These are phyloP conservation scores for Aspergillus fischeri DNA, from an alignment of 2,329 filamentous ascomycete genomes.

Conservation along the genomic window DNA sequence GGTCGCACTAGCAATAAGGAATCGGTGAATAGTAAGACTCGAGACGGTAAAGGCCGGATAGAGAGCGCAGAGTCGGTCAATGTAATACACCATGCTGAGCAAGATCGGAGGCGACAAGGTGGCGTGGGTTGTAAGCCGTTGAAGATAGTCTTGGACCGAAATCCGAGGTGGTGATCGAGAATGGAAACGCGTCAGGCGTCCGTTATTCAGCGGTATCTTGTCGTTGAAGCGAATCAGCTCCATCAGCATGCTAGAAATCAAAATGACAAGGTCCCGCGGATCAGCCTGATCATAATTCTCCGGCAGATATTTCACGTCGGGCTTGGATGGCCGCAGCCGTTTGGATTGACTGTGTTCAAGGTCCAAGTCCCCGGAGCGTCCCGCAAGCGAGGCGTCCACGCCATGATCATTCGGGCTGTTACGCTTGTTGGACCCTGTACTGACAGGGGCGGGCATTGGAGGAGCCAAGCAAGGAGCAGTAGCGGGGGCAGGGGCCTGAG, in stretches of 20 bases:
- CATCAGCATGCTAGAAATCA: conserved; percentile 93
- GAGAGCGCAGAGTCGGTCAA: conserved; percentile 85
- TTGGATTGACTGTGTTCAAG: conserved; percentile 40
- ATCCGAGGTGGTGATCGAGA: conserved; percentile 87
- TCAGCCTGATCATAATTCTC: conserved; percentile 75
- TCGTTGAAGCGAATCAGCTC: conserved; percentile 95
- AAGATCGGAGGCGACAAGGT: conserved; percentile 88
- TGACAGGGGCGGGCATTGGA: conserved; percentile 29
- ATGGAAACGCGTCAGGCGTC: conserved; percentile 88
- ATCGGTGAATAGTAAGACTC: conserved; percentile 92
- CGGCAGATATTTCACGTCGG: conserved; percentile 53
- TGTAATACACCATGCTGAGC: conserved; percentile 99
- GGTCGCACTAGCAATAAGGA: conserved; percentile 91
- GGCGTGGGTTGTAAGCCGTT: conserved; percentile 87
- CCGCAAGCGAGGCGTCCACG: conserved; percentile 20
- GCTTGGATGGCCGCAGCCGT: conserved; percentile 42
- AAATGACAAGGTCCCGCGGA: conserved; percentile 78
- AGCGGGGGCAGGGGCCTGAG: conserved; percentile 10
- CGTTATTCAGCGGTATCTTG: conserved; percentile 74
- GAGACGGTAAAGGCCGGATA: conserved; percentile 96
- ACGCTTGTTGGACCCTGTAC: conserved; percentile 31
- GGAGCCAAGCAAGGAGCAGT: conserved; percentile 14
- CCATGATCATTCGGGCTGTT: conserved; percentile 27
- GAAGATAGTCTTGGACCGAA: conserved; percentile 88
- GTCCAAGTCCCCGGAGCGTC: conserved; percentile 16